Percentiles rank a stretch among this genome's conserved stretches.
Evolutionary conservation across 306 rosid genomes (phyloP).

Genomic region (Morella rubra): DNA sequence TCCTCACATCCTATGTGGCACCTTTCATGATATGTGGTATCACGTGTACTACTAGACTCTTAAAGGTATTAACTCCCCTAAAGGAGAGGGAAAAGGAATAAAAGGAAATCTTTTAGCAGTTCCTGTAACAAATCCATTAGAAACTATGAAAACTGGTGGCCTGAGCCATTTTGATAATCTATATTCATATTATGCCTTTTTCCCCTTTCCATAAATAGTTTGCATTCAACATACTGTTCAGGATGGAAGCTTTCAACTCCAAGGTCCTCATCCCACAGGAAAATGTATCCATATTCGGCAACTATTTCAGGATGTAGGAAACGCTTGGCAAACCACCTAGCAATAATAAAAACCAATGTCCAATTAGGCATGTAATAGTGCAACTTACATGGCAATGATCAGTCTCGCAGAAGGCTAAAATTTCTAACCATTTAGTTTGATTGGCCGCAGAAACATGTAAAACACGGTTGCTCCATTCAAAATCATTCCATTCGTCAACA

Average conservation of each 20-base stretch:
- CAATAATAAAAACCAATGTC: slow-evolving; percentile 25
- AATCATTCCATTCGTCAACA: slow-evolving; percentile 63
- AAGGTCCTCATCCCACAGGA: slow-evolving; percentile 99
- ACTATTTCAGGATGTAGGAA: slow-evolving; percentile 96
- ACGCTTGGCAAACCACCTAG: slow-evolving; percentile 98
- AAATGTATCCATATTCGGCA: slow-evolving; percentile 71
- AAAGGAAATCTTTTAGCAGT: no score
- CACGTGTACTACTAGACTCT: no score
- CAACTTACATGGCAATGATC: slow-evolving; percentile 3
- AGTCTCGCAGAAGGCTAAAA: slow-evolving; percentile 18
- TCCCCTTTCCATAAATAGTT: neutral
- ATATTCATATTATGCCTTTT: neutral
- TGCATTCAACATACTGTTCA: slow-evolving; percentile 44
- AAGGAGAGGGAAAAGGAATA: no score
- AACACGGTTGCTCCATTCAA: slow-evolving; percentile 57
- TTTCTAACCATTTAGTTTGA: slow-evolving; percentile 79
- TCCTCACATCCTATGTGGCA: no score
- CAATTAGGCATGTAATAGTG: slow-evolving; percentile 12
- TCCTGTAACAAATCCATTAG: no score
- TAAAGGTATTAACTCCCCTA: neutral
- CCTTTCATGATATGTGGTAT: no score
- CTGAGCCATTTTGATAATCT: neutral
- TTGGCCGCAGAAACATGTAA: slow-evolving; percentile 62
- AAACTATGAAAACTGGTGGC: neutral
- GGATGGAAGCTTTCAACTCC: slow-evolving; percentile 86